Evolutionary conservation across 345 rosid species (phyloP), one percentile per base, ranked within the genome.

Genomic region (Linum tenue): DNA sequence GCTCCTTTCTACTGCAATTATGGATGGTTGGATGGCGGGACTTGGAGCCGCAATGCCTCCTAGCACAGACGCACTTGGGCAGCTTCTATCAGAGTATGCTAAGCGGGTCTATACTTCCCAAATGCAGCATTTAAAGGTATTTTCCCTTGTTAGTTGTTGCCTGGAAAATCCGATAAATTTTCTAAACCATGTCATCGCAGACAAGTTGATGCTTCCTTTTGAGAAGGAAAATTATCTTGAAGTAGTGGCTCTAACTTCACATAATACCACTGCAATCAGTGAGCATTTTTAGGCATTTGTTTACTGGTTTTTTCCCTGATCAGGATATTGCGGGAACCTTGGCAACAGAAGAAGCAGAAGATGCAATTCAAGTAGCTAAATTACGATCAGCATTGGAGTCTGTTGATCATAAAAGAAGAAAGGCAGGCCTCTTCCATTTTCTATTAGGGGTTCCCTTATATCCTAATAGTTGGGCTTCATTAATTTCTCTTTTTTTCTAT

Each of bases 21-120:
- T 95, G 97, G 99, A 95, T 81, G 97, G 97, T 68, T 95, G 99
- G 99, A 91, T 95, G 99, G 97, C 97, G 75, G 99, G 99, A 73
- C 86, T 91, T 50, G 99, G 99, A 58, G 92, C 91, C 53, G 95
- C 99, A 6, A 56, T 85, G 78, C 94, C 96, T 70, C 97, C 99
- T 68, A 77, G 68, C 66, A 95, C 97, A 11, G 99, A 95, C 78
- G 96, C 96, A 72, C 95, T 91, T 37, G 99, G 99, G 7, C 97
- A 87, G 79, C 97, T 95, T 79, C 72, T 95, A 8, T 89, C 97
- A 0, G 97, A 89, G 75, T 91, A 95, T 77, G 83, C 96, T 60
- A 95, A 86, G 77, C 83, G 96, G 67, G 95, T 95, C 57, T 89
- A 84, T 76, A 79, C 83, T 67, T 91, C 97, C 70, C 99, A 91